phyloP scores from a whole-genome alignment of 331 rosid species.

The Acacia pycnantha region DNA sequence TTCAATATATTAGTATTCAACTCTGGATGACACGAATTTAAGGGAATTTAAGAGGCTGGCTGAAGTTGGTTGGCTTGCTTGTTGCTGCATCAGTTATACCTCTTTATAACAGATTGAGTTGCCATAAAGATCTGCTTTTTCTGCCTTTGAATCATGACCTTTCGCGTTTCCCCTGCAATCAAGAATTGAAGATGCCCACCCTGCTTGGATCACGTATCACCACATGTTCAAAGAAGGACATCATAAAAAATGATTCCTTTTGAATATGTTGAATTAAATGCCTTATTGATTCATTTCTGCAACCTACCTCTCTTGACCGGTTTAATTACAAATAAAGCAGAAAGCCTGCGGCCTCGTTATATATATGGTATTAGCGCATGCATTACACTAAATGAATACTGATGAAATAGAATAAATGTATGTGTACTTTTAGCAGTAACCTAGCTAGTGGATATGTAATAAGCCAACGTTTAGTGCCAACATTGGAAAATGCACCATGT shows the following conservation, averaged over 20 bases:
- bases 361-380: background rate
- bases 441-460: background rate
- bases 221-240: background rate
- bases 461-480: constrained; percentile 25
- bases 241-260: background rate
- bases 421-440: background rate
- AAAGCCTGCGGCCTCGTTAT: background rate
- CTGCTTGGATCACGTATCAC: background rate
- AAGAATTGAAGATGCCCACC: background rate
- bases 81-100: constrained; percentile 5
- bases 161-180: constrained; percentile 13
- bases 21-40: background rate
- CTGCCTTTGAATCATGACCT: constrained; percentile 27
- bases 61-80: constrained; percentile 25
- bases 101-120: constrained; percentile 12
- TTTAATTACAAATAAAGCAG: background rate
- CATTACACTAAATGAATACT: constrained; percentile 13
- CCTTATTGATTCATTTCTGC: background rate
- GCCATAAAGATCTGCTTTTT: constrained; percentile 8
- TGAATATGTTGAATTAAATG: constrained; percentile 24
- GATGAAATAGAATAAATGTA: background rate
- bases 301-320: background rate
- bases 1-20: background rate
- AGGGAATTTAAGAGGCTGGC: background rate
- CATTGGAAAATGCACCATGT: constrained; percentile 45